Base-by-base conservation (phyloP, 805 yeast genomes). In the Candida pseudofarinosa region DNA sequence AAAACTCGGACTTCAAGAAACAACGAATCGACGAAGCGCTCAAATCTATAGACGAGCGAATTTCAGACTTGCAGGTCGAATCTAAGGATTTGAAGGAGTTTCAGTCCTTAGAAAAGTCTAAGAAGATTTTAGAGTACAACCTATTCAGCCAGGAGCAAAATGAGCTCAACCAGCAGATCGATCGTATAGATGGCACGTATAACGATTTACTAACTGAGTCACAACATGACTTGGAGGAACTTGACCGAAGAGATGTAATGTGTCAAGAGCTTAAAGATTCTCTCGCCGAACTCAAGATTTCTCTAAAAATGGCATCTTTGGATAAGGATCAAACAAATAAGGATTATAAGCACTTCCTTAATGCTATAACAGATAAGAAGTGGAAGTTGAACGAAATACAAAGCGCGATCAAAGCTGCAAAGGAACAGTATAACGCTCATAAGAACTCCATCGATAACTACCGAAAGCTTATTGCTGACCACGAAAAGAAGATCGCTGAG, bases 61-160 rank as follows among this genome's bases (percentile, higher is more conserved):
- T 91, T 38, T 67, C 77, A 3, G 97, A 89, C 62, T 76, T 93
- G 52, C 88, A 85, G 56, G 73, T 81, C 39, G 98, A 93, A 59
- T 83, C 83, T 44, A 76, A 77, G 42, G 95, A 88, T 55, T 69
- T 89, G 49, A 81, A 79, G 50, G 74, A 77, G 40, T 88, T 72
- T 58, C 95, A 87, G 54, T 69, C 67, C 16, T 67, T 82, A 19
- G 93, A 85, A 51, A 79, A 77, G 44, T 73, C 76, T 43, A 79
- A 85, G 49, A 85, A 88, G 55, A 75, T 81, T 26, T 72, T 79
- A 14, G 96, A 90, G 52, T 89, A 78, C 61, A 80, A 84, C 28
- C 63, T 90, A 7, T 81, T 80, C 55, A 93, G 85, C 55, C 74
- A 91, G 39, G 98, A 93, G 59, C 62, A 85, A 42, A 72, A 69